Evolutionary conservation across 2,329 filamentous ascomycete genomes (phyloP), one percentile per base, ranked within the genome.

Genomic region (Aspergillus fumigatus): DNA sequence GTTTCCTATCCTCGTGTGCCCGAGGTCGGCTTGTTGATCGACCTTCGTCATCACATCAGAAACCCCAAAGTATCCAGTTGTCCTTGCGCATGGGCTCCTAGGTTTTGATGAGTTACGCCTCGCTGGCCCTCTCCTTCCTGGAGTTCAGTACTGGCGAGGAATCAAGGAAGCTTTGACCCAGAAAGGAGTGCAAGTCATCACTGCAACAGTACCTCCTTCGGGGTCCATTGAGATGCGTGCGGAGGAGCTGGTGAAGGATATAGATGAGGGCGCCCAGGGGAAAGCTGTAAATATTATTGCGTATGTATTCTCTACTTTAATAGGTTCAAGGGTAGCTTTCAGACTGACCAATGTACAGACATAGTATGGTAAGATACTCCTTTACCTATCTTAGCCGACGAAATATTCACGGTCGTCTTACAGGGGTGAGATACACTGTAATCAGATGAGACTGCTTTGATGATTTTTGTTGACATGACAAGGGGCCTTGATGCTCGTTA

Each of bases 221-320:
- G 82, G 79, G 1, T 82, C 81, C 6, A 85, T 87, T 60, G 83
- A 86, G 63, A 75, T 75, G 50, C 76, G 84, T 40, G 84, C 83
- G 2, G 74, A 75, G 59, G 81, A 76, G 62, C 69, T 87, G 25
- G 78, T 76, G 11, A 76, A 78, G 50, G 77, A 75, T 45, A 86
- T 87, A 59, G 76, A 79, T 43, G 60, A 70, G 11, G 80, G 79
- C 49, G 83, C 83, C 1, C 70, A 71, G 32, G 83, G 84, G 5
- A 82, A 82, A 60, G 77, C 79, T 62, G 84, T 87, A 23, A 87
- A 87, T 66, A 86, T 87, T 40, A 82, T 87, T 64, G 84, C 84
- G 80, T 85, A 73, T 67, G 82, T 76, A 43, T 23, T 45, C 43
- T 40, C 4, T 51, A 38, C 23, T 43, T 23, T 7, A n/a, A 38